phyloP scores from a whole-genome alignment of 1,284 basidiomycete species.

The Sanghuangporus baumii region DNA sequence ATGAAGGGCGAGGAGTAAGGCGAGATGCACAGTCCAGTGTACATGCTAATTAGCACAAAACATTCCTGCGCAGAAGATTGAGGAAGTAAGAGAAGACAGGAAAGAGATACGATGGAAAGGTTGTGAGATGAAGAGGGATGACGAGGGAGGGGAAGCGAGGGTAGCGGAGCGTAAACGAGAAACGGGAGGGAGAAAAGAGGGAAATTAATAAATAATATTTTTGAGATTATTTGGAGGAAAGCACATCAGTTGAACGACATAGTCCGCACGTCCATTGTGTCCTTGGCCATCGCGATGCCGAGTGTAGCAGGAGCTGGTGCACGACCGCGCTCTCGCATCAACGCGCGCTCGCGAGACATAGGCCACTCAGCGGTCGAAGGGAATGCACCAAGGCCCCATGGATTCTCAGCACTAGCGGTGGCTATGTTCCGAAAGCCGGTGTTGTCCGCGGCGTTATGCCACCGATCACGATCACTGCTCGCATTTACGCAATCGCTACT shows the following conservation, averaged over 20 bases:
- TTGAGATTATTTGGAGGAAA: neutral
- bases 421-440: neutral
- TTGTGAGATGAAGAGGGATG: neutral
- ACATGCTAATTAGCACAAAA: neutral
- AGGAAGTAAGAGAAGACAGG: neutral
- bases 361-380: neutral
- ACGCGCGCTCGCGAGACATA: neutral
- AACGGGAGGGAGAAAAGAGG: neutral
- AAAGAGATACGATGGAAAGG: neutral
- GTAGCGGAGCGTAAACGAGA: neutral
- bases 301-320: neutral
- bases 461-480: neutral
- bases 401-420: neutral
- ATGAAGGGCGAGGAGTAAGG: neutral
- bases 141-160: neutral
- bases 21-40: conserved; percentile 5
- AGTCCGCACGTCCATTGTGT: neutral
- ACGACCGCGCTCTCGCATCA: neutral
- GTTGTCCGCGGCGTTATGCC: conserved; percentile 1
- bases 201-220: neutral
- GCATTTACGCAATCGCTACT: neutral
- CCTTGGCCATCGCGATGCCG: neutral
- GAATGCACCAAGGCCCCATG: neutral
- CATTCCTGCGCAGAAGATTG: neutral
- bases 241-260: conserved; percentile 1